These are phyloP conservation scores for Talaromyces sp. DNA, from an alignment of 2,329 filamentous ascomycete genomes.

Conservation along the genomic window DNA sequence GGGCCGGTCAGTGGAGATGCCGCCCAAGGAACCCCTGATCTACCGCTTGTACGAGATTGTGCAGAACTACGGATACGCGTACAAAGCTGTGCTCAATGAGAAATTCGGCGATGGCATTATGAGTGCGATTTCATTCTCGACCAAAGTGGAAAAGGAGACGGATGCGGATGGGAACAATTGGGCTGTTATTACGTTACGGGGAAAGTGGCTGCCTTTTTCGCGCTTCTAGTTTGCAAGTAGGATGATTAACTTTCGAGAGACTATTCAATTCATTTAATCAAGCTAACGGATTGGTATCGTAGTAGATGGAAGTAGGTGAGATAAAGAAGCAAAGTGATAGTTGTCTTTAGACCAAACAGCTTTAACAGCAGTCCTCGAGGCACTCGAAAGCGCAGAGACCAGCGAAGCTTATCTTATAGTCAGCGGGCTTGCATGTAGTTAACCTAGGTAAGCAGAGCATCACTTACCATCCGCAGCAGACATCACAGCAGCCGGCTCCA, in stretches of 20 bases:
- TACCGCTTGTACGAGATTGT: slow-evolving; percentile 92
- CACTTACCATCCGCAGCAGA: slow-evolving; percentile 34
- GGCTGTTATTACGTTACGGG: slow-evolving; percentile 78
- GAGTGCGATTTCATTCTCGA: slow-evolving; percentile 90
- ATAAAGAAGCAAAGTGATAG: background rate
- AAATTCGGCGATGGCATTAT: slow-evolving; percentile 95
- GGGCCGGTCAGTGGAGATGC: slow-evolving; percentile 76
- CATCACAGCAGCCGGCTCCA: slow-evolving; percentile 27
- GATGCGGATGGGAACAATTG: slow-evolving; percentile 77
- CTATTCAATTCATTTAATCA: background rate
- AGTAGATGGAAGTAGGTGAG: background rate
- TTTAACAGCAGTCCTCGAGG: slow-evolving; percentile 33
- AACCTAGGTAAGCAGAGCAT: background rate
- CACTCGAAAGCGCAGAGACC: slow-evolving; percentile 33
- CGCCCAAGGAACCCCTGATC: slow-evolving; percentile 78
- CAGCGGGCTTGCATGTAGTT: background rate
- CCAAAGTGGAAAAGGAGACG: slow-evolving; percentile 89
- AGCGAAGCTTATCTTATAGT: slow-evolving; percentile 24
- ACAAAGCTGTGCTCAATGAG: slow-evolving; percentile 93
- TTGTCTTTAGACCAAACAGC: background rate
- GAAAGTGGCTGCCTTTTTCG: slow-evolving; percentile 67
- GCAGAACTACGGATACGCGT: slow-evolving; percentile 94
- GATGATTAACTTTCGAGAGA: background rate
- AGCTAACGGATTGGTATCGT: slow-evolving; percentile 5
- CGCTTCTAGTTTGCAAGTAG: slow-evolving; percentile 20